Base-by-base conservation (phyloP, 768 basidiomycete species). In the Suillus subalutaceus region DNA sequence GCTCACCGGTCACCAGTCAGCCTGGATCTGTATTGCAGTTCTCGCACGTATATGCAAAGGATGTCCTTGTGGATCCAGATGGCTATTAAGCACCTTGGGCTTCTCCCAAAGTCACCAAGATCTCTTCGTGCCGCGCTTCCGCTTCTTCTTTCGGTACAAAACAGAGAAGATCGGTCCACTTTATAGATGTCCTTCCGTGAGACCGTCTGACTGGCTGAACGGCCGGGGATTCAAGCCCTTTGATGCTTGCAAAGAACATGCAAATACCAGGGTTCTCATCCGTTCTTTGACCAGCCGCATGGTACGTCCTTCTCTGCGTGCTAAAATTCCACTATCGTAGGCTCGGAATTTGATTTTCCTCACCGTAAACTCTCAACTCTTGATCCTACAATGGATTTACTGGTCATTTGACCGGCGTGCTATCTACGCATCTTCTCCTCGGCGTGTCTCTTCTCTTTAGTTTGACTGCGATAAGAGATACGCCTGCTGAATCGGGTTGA, bases 341-440 rank as follows among this genome's bases (percentile, higher is more conserved):
- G 32, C 53, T 55, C 32, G 32, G 18, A 35, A 20, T 20, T 55
- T 9, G 16, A 53, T 10, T 53, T 53, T 32, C 15, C 16, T 53
- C 9, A 6, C 9, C 32, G 18, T 35, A 10, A 55, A 20, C 6
- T 35, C 23, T 52, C 52, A 53, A 53, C 52, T 53, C 30, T 18
- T 18, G 53, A 35, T 55, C 32, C 53, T 12, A 55, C 53, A 55
- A 12, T 20, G 53, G 5, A 35, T 55, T 20, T 55, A 20, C 30
- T 32, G 9, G 16, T 55, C 53, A 18, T 20, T 55, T 44, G 20
- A 52, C 35, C 32, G 13, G n/a, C 5, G 5, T 4, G 6, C 48
- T 63, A 65, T 53, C 53, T 63, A 65, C 63, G 63, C 10, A 63
- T 26, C 4, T 48, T 60, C 59, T 35, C 23, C 37, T 32, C 53